A percentile compares a stretch with the other conserved stretches of the same genome.
These are phyloP conservation scores for Borealophlyctis nickersoniae DNA, from an alignment of 192 early-diverging fungal genomes.

Conservation along the genomic window DNA sequence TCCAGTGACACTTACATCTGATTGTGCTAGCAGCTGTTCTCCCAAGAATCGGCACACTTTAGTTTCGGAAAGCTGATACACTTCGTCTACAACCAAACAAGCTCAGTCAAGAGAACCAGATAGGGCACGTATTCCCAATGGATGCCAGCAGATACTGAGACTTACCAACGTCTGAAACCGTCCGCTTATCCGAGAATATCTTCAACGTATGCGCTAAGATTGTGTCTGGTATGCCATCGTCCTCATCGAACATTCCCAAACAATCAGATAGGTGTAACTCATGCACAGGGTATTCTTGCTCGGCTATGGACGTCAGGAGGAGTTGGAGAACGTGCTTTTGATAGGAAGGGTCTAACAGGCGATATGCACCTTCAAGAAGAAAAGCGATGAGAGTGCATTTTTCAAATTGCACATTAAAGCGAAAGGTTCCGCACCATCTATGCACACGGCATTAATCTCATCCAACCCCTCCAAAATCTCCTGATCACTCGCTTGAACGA, in stretches of 20 bases:
- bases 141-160: too few species aligned
- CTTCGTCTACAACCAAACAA: not conserved
- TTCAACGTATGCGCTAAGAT: not conserved
- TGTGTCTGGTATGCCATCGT: not conserved
- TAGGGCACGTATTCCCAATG: too few species aligned
- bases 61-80: conserved; percentile 10
- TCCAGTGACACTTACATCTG: too few species aligned
- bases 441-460: conserved; percentile 22
- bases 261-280: not conserved
- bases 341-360: conserved; percentile 26
- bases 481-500: conserved; percentile 28
- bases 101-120: too few species aligned
- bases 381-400: too few species aligned
- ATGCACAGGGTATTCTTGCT: conserved; percentile 10
- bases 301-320: conserved; percentile 8
- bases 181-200: not conserved
- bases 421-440: conserved; percentile 15
- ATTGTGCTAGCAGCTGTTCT: conserved; percentile 28
- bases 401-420: too few species aligned
- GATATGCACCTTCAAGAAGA: conserved; percentile 12
- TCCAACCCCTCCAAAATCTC: conserved; percentile 26
- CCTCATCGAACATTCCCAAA: not conserved
- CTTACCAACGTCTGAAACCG: too few species aligned
- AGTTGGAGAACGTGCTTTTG: conserved; percentile 15
- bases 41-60: conserved; percentile 37